phyloP scores from a whole-genome alignment of 352 stramenopile species.

The Phytophthora foliorum region DNA sequence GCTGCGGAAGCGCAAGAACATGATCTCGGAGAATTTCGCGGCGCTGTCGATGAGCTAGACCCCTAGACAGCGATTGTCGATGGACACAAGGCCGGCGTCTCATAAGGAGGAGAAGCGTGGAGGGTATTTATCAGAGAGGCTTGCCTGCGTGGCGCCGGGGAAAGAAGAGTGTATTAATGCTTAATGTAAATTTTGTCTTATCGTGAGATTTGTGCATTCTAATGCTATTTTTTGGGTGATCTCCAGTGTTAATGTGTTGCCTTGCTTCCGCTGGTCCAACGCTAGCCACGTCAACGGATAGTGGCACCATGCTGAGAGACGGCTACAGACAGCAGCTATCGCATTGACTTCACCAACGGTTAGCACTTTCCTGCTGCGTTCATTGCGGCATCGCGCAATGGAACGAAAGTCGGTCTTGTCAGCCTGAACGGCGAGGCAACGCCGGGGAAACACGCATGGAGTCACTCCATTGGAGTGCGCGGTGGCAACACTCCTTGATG shows the following conservation, averaged over 20 bases:
- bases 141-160: background rate
- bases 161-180: conserved; percentile 10
- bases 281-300: too few relatives aligned
- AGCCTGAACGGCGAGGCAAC: background rate
- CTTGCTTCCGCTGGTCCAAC: background rate
- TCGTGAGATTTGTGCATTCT: background rate
- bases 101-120: background rate
- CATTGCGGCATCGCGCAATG: background rate
- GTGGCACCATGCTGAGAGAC: background rate
- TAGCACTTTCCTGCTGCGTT: background rate
- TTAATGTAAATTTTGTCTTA: conserved; percentile 29
- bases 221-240: background rate
- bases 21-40: conserved; percentile 37
- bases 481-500: conserved; percentile 1
- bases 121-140: conserved; percentile 28
- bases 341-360: background rate
- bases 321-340: background rate
- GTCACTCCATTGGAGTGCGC: too few relatives aligned
- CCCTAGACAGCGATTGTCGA: background rate
- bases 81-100: background rate
- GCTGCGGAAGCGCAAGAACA: conserved; percentile 67
- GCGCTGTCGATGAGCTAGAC: conserved; percentile 36
- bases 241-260: background rate
- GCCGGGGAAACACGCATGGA: background rate
- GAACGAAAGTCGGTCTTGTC: background rate